Percentiles rank a stretch among this genome's conserved stretches.
phyloP scores from a whole-genome alignment of 2,329 filamentous ascomycete species.

The Fusarium sp. region DNA sequence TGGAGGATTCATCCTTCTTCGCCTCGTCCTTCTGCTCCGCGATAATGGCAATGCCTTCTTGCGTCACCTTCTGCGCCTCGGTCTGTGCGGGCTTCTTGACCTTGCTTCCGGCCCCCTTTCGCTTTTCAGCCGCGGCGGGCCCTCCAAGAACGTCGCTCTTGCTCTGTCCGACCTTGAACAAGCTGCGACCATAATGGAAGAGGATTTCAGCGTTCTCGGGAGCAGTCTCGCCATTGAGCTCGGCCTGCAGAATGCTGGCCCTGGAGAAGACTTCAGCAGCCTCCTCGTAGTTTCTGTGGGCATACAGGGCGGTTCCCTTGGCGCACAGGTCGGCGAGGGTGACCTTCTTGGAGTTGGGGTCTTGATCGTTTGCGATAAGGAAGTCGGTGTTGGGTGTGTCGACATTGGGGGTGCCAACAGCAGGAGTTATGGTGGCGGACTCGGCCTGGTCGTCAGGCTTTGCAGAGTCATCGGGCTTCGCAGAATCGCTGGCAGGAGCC shows the following conservation, averaged over 20 bases:
- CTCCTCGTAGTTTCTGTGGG: slow-evolving; percentile 86
- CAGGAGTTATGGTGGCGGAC: slow-evolving; percentile 34
- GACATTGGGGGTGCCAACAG: slow-evolving; percentile 21
- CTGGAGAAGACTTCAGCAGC: slow-evolving; percentile 90
- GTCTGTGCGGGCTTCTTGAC: slow-evolving; percentile 55
- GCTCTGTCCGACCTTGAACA: slow-evolving; percentile 93
- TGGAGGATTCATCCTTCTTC: slow-evolving; percentile 53
- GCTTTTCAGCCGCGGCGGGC: slow-evolving; percentile 71
- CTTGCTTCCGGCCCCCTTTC: slow-evolving; percentile 53
- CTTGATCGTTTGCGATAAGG: slow-evolving; percentile 53
- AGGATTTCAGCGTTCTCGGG: slow-evolving; percentile 93
- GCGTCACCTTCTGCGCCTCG: slow-evolving; percentile 56
- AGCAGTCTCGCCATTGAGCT: slow-evolving; percentile 91
- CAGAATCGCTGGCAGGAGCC: slow-evolving; percentile 16
- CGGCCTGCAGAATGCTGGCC: slow-evolving; percentile 89
- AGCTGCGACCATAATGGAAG: slow-evolving; percentile 91
- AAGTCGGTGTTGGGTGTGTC: slow-evolving; percentile 41
- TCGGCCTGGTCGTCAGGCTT: slow-evolving; percentile 32
- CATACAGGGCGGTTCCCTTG: slow-evolving; percentile 86
- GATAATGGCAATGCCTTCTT: slow-evolving; percentile 59
- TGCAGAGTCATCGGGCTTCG: slow-evolving; percentile 24
- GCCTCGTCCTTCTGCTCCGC: slow-evolving; percentile 59
- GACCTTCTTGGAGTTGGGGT: slow-evolving; percentile 66
- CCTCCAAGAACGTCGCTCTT: slow-evolving; percentile 96
- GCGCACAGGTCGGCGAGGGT: slow-evolving; percentile 82